Evolutionary conservation across 257 asterid genomes (phyloP).

Genomic region (Solanum corneliomulleri): DNA sequence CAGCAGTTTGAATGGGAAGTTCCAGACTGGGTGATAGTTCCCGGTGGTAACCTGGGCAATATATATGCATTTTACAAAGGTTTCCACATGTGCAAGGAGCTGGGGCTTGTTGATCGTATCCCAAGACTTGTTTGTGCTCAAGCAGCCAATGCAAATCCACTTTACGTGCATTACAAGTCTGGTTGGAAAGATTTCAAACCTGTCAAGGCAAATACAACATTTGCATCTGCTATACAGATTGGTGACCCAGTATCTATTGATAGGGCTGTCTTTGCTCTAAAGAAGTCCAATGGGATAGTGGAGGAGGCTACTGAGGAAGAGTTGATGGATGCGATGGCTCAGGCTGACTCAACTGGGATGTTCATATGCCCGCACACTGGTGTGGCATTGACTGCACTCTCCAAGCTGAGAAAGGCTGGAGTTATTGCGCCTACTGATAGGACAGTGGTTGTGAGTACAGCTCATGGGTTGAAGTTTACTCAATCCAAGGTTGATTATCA

Average conservation of each 20-base stretch:
- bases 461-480: conserved; percentile 82
- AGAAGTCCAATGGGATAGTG: conserved; percentile 58
- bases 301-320: conserved; percentile 93
- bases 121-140: conserved; percentile 88
- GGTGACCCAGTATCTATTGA: conserved; percentile 91
- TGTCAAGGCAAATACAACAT: conserved; percentile 63
- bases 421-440: conserved; percentile 51
- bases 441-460: conserved; percentile 84
- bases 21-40: conserved; percentile 87
- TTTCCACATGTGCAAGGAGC: conserved; percentile 69
- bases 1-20: conserved; percentile 91
- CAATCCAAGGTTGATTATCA: conserved; percentile 73
- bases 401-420: conserved; percentile 63
- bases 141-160: conserved; percentile 80
- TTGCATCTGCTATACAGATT: conserved; percentile 84
- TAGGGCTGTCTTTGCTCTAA: conserved; percentile 65
- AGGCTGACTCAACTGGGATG: conserved; percentile 89
- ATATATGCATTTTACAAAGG: conserved; percentile 85
- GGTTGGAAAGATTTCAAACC: conserved; percentile 76
- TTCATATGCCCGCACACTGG: conserved; percentile 89
- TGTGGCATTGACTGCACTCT: conserved; percentile 65
- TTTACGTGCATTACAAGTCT: conserved; percentile 52
- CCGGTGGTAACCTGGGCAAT: conserved; percentile 80
- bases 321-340: conserved; percentile 85
- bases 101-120: conserved; percentile 61